Conservation (phyloP, 176 grass and related monocot species). For the Urochloa ruziziensis region DNA sequence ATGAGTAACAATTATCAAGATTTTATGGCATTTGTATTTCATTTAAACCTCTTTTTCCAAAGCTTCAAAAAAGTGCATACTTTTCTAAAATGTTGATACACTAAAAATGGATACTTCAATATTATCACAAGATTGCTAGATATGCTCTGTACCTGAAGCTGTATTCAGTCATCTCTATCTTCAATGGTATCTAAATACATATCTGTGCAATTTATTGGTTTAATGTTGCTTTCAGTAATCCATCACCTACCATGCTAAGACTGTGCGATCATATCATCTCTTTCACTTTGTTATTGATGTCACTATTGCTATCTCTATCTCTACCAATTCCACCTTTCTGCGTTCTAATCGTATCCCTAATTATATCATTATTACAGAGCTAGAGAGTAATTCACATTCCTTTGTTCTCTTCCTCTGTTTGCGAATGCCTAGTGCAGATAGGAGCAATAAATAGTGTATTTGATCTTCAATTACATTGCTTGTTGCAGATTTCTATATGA, state of each 20-base stretch:
- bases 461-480: neutral
- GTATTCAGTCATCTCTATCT: neutral
- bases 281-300: neutral
- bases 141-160: neutral
- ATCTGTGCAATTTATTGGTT: neutral
- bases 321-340: neutral
- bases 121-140: neutral
- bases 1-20: neutral
- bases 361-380: neutral
- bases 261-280: no score
- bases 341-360: neutral
- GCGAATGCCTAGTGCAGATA: neutral
- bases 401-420: neutral
- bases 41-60: neutral
- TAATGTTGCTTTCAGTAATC: neutral
- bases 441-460: neutral
- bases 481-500: conserved; percentile 78
- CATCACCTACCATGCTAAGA: no score
- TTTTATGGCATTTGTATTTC: neutral
- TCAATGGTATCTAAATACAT: neutral
- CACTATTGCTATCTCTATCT: neutral
- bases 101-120: neutral
- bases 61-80: neutral
- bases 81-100: neutral
- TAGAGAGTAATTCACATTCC: neutral